phyloP scores from a whole-genome alignment of 2,329 filamentous ascomycete species.

The Xylaria sp. region DNA sequence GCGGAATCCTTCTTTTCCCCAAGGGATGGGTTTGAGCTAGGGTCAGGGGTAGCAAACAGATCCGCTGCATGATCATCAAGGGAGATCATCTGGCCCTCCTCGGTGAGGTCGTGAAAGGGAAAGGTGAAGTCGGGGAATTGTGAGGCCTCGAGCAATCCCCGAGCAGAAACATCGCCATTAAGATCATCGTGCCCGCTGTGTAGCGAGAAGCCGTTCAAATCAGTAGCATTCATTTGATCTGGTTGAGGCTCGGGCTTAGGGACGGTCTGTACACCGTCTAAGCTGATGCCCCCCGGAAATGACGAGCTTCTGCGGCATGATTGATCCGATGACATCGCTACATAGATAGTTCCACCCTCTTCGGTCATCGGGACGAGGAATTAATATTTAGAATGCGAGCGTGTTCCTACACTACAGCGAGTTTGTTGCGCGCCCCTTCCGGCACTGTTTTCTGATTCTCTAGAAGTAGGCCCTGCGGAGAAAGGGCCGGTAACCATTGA shows the following conservation, averaged over 20 bases:
- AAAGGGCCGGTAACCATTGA: constrained; percentile 15
- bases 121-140: constrained; percentile 67
- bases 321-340: constrained; percentile 56
- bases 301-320: constrained; percentile 50
- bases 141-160: constrained; percentile 57
- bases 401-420: constrained; percentile 29
- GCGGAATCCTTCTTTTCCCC: constrained; percentile 53
- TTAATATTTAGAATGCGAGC: constrained; percentile 18
- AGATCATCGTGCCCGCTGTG: constrained; percentile 52
- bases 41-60: constrained; percentile 46
- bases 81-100: constrained; percentile 56
- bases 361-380: constrained; percentile 28
- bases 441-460: constrained; percentile 2
- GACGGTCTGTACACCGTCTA: constrained; percentile 51
- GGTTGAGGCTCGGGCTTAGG: constrained; percentile 49
- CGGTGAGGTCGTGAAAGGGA: constrained; percentile 58
- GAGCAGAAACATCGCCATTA: constrained; percentile 48
- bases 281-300: constrained; percentile 48
- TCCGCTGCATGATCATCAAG: constrained; percentile 54
- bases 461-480: constrained; percentile 4
- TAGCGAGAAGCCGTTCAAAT: constrained; percentile 53
- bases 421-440: constrained; percentile 15
- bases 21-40: constrained; percentile 52
- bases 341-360: constrained; percentile 40
- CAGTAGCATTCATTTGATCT: constrained; percentile 49